Conservation (phyloP, 495 filamentous ascomycete species). For the Aspergillus baeticus region DNA sequence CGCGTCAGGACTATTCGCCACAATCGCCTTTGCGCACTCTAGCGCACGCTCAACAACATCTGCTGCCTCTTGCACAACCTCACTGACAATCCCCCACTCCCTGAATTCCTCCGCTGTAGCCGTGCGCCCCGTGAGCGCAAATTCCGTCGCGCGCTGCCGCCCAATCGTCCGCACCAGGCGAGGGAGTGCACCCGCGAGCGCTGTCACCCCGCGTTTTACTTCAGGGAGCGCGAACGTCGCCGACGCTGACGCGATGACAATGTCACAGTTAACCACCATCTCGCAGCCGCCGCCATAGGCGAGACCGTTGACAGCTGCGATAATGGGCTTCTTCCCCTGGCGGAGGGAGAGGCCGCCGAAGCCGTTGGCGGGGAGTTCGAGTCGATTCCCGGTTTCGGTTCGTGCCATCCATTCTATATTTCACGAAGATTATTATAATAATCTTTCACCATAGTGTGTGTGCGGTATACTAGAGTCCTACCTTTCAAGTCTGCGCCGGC, state of each 20-base stretch:
- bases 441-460: no score
- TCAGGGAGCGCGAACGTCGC: constrained; percentile 64
- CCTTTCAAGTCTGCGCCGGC: constrained; percentile 29
- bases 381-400: no score
- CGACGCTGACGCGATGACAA: constrained; percentile 54
- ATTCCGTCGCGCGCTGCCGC: constrained; percentile 61
- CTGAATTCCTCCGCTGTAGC: constrained; percentile 54
- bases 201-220: constrained; percentile 60
- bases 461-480: not conserved
- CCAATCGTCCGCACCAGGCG: constrained; percentile 59
- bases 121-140: constrained; percentile 60
- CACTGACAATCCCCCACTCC: constrained; percentile 63
- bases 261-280: no score
- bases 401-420: no score
- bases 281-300: constrained; percentile 71
- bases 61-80: constrained; percentile 51
- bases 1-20: constrained; percentile 60
- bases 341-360: constrained; percentile 29
- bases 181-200: constrained; percentile 66
- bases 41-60: constrained; percentile 33
- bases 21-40: constrained; percentile 20
- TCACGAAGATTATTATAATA: no score
- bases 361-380: constrained; percentile 16
- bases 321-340: constrained; percentile 50
- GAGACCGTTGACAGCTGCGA: constrained; percentile 70